phyloP scores from a whole-genome alignment of 1,139 yeast genomes.

The Hyphopichia burtonii region DNA sequence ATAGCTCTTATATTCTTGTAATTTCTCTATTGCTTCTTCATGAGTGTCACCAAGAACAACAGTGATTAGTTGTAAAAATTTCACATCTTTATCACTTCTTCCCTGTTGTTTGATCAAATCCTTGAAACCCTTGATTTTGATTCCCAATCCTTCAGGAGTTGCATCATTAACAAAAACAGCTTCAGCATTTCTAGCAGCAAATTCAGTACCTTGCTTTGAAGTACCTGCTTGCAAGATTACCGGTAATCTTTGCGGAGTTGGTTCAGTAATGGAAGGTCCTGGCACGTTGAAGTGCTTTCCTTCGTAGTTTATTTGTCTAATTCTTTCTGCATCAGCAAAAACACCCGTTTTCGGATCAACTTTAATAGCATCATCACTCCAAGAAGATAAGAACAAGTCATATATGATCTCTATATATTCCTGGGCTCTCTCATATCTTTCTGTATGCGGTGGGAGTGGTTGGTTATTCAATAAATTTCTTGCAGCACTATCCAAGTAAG shows the following conservation, averaged over 20 bases:
- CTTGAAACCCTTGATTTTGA: slow-evolving; percentile 27
- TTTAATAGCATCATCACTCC: slow-evolving; percentile 47
- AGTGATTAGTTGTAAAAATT: slow-evolving; percentile 32
- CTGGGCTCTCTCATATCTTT: slow-evolving; percentile 41
- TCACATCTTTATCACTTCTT: slow-evolving; percentile 34
- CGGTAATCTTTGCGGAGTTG: slow-evolving; percentile 46
- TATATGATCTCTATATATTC: slow-evolving; percentile 43
- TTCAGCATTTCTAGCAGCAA: slow-evolving; percentile 49
- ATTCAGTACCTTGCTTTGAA: slow-evolving; percentile 39
- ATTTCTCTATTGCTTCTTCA: slow-evolving; percentile 33
- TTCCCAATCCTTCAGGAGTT: slow-evolving; percentile 27
- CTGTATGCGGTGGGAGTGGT: slow-evolving; percentile 36
- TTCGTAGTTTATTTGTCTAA: slow-evolving; percentile 39
- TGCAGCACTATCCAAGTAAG: slow-evolving; percentile 41
- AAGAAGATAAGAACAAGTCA: slow-evolving; percentile 39
- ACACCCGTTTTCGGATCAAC: slow-evolving; percentile 30
- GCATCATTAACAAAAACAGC: slow-evolving; percentile 35
- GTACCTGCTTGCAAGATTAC: slow-evolving; percentile 50
- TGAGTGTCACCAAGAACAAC: slow-evolving; percentile 34
- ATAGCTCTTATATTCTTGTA: slow-evolving; percentile 25
- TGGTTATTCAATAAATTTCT: slow-evolving; percentile 35
- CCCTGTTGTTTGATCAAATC: slow-evolving; percentile 27
- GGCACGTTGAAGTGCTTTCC: slow-evolving; percentile 43
- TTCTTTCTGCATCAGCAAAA: slow-evolving; percentile 37
- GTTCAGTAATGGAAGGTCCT: slow-evolving; percentile 45